Evolutionary conservation across 495 filamentous ascomycete genomes (phyloP), one percentile per base, ranked within the genome.

Genomic region (Xylaria intraflava): DNA sequence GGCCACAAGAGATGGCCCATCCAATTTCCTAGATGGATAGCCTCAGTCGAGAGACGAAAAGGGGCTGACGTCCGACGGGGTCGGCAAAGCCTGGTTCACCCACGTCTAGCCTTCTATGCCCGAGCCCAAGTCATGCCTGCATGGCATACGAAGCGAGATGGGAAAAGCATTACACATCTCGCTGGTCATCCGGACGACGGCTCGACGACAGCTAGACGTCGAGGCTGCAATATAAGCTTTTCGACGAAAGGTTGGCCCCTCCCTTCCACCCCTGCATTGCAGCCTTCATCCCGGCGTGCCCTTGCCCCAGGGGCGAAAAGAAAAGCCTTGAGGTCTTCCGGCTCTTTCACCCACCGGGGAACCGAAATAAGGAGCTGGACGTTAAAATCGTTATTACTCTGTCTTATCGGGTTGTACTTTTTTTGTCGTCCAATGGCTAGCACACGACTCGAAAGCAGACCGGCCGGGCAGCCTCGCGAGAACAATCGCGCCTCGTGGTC

Each of bases 151-250:
- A 43, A 27, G 4, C n/a, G 23, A 45, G 24, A 23, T 5, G 14
- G 0, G 35, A 35, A 43, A 8, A 23, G 22, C 23, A 30, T 53
- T 27, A 46, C 41, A 45, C 27, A 20, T 29, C 26, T n/a, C 8
- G 20, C 26, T 26, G 24, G 39, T 43, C 49, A 51, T 44, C 27
- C 16, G 17, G 19, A 43, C 14, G 24, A 31, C 24, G 17, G 17
- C 19, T 38, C 12, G 31, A 45, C 30, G 12, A 46, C 6, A 16
- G 50, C 31, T 38, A 26, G 30, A 33, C 30, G 12, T 38, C 6
- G 23, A 42, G 26, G 16, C 40, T 41, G 23, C 50, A 53, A 45
- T 45, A 53, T 53, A 53, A 53, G 41, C 40, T 53, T 53, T 45
- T 22, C 14, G 16, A n/a, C 40, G 9, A 40, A 49, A 23, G 41